Percentiles rank a stretch among this genome's conserved stretches.
phyloP scores from a whole-genome alignment of 1,284 basidiomycete species.

The Pseudozyma sp. region DNA sequence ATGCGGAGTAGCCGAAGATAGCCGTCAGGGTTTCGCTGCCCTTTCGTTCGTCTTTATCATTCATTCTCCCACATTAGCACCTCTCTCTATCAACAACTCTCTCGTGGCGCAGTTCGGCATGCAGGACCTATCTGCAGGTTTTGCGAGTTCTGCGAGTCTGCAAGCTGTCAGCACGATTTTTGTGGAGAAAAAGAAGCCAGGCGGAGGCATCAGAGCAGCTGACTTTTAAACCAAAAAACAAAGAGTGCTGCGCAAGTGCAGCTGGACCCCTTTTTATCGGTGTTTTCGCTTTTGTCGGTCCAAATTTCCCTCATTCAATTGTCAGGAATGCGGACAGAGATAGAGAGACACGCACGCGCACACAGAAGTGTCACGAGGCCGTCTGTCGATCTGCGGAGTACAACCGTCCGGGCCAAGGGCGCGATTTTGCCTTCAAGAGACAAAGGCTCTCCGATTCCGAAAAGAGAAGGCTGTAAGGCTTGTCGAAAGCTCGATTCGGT shows the following conservation, averaged over 20 bases:
- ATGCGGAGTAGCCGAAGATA: conserved; percentile 45
- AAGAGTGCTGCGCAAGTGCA: not conserved
- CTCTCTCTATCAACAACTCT: not conserved
- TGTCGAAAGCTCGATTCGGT: no score
- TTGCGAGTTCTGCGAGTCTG: no score
- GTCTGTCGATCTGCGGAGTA: no score
- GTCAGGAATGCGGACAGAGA: not conserved
- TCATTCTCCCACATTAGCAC: conserved; percentile 2
- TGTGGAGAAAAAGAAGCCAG: conserved; percentile 6
- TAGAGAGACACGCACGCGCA: not conserved
- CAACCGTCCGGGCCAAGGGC: no score
- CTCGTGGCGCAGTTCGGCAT: not conserved
- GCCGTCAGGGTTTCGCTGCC: not conserved
- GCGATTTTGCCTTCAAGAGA: no score
- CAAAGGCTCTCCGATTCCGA: no score
- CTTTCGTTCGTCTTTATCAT: not conserved
- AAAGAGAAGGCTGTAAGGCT: no score
- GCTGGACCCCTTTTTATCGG: conserved; percentile 15
- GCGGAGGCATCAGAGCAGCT: not conserved
- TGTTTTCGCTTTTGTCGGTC: conserved; percentile 34
- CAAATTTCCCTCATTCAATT: no score
- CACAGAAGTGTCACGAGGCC: no score
- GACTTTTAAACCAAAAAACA: not conserved
- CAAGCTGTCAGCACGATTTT: not conserved
- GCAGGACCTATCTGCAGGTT: no score